These are phyloP conservation scores for Rheum nobile DNA, from an alignment of 148 eudicot genomes.

Conservation along the genomic window DNA sequence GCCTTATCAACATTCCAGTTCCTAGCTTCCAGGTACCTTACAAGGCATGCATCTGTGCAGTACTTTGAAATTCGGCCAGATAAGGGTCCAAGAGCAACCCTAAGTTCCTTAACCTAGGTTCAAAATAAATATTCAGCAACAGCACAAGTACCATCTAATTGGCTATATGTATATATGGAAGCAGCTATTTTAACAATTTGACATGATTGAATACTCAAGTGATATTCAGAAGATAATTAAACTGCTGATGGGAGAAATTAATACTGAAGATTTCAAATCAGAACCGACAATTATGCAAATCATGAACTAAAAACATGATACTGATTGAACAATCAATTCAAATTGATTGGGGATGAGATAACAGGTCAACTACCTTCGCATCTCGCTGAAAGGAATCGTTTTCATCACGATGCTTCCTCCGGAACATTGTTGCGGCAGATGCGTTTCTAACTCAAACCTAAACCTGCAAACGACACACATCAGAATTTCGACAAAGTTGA, in stretches of 20 bases:
- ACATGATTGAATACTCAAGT: not conserved
- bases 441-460: not conserved
- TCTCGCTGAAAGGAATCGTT: slow-evolving; percentile 7
- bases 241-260: not conserved
- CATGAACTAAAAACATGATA: not conserved
- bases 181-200: not conserved
- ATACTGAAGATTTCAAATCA: not conserved
- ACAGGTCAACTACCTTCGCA: slow-evolving; percentile 1
- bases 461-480: not conserved
- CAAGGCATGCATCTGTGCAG: slow-evolving; percentile 67
- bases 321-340: not conserved
- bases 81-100: slow-evolving; percentile 48
- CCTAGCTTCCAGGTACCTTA: slow-evolving; percentile 79
- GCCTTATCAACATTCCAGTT: slow-evolving; percentile 81
- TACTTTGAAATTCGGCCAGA: slow-evolving; percentile 48
- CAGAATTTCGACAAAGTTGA: not conserved
- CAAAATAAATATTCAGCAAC: not conserved
- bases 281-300: not conserved
- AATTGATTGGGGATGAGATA: not conserved
- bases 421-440: not conserved
- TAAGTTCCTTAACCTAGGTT: slow-evolving; percentile 46
- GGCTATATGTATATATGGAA: too few relatives aligned
- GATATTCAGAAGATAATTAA: not conserved
- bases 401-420: slow-evolving; percentile 8
- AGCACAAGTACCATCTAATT: not conserved